Conservation (phyloP, 2,329 filamentous ascomycete genomes). For the Cordyceps javanica region DNA sequence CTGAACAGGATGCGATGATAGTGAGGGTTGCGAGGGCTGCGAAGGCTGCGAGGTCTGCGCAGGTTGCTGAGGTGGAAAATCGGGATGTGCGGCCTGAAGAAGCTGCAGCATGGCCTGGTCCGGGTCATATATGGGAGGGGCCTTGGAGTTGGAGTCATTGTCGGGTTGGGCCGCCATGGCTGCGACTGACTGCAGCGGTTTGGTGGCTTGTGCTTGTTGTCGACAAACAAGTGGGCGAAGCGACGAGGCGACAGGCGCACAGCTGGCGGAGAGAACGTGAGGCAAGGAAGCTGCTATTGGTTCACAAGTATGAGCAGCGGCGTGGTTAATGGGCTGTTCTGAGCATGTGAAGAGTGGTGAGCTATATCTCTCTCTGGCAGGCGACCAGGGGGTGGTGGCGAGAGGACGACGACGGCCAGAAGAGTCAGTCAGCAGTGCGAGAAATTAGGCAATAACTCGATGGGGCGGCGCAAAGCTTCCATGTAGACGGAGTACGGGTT, state of each 20-base stretch:
- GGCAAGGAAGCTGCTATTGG: not conserved
- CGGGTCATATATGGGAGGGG: not conserved
- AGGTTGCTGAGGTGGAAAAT: not conserved
- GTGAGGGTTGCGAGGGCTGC: not conserved
- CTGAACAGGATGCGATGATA: not conserved
- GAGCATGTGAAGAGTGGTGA: slow-evolving; percentile 2
- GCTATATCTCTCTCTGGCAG: slow-evolving; percentile 5
- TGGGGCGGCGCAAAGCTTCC: not conserved
- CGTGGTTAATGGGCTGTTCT: slow-evolving; percentile 11
- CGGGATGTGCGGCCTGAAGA: not conserved
- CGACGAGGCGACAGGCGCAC: not conserved
- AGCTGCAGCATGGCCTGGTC: slow-evolving; percentile 4
- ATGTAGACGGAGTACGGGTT: not conserved
- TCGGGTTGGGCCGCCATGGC: slow-evolving; percentile 8
- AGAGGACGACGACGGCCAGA: not conserved
- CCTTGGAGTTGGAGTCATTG: not conserved
- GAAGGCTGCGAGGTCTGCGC: not conserved
- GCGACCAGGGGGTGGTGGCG: not conserved
- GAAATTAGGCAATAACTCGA: slow-evolving; percentile 6
- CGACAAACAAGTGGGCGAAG: not conserved
- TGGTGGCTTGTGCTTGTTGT: not conserved
- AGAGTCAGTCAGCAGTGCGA: not conserved
- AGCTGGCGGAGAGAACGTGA: not conserved
- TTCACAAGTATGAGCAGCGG: not conserved
- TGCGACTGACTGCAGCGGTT: not conserved